phyloP scores from a whole-genome alignment of 2,329 filamentous ascomycete genomes.

The Colletotrichum aenigma region DNA sequence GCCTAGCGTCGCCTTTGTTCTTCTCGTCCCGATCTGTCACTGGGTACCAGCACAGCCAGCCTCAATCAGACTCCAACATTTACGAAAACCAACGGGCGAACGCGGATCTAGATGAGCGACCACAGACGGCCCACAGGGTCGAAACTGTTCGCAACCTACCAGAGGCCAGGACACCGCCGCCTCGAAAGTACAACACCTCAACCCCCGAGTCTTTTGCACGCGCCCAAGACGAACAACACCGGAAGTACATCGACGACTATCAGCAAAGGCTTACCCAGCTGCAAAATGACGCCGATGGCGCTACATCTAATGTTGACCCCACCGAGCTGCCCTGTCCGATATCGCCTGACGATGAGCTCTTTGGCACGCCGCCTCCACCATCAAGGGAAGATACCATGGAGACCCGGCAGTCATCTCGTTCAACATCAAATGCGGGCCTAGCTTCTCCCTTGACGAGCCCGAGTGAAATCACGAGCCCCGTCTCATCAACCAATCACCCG shows the following conservation, averaged over 20 bases:
- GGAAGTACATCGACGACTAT: slow-evolving; percentile 35
- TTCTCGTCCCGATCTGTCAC: slow-evolving; percentile 41
- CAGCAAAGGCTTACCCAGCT: slow-evolving; percentile 35
- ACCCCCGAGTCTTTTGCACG: slow-evolving; percentile 43
- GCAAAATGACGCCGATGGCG: slow-evolving; percentile 16
- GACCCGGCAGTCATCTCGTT: slow-evolving; percentile 55
- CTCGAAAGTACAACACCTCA: slow-evolving; percentile 39
- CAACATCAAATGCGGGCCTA: slow-evolving; percentile 52
- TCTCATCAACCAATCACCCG: slow-evolving; percentile 41
- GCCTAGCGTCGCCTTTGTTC: slow-evolving; percentile 40
- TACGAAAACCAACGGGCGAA: slow-evolving; percentile 37
- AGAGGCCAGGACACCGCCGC: slow-evolving; percentile 38
- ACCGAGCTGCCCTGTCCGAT: slow-evolving; percentile 43
- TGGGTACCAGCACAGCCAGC: slow-evolving; percentile 47
- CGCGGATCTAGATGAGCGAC: slow-evolving; percentile 47
- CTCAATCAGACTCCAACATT: slow-evolving; percentile 50
- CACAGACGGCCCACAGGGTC: slow-evolving; percentile 51
- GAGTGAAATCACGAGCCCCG: slow-evolving; percentile 56
- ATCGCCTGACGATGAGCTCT: slow-evolving; percentile 48
- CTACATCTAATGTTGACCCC: slow-evolving; percentile 23
- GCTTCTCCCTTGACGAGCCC: slow-evolving; percentile 60
- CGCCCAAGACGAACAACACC: slow-evolving; percentile 35
- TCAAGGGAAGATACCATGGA: slow-evolving; percentile 45
- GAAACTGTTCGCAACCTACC: slow-evolving; percentile 32
- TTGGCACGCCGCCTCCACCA: slow-evolving; percentile 27